phyloP scores from a whole-genome alignment of 306 rosid genomes.

The Oxytropis ochrocephala region DNA sequence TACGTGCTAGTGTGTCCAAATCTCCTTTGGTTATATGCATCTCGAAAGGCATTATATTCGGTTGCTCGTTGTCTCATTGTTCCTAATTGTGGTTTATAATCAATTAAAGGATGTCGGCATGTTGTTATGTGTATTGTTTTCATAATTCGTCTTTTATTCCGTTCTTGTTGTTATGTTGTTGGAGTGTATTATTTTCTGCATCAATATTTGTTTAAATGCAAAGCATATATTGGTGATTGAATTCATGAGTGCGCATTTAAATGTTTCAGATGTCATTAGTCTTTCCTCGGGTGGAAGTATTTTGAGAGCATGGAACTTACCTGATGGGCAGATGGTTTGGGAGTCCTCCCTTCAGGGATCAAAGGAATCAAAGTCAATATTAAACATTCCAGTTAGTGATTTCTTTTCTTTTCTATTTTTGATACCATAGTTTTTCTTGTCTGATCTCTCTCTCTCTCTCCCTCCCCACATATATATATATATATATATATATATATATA shows the following conservation, averaged over 20 bases:
- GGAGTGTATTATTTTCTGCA: background rate
- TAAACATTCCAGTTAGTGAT: conserved; percentile 62
- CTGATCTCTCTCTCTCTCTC: no score
- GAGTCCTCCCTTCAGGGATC: conserved; percentile 68
- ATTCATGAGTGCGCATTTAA: conserved; percentile 1
- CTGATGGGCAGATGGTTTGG: conserved; percentile 99
- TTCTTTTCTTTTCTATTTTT: background rate
- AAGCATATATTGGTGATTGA: background rate
- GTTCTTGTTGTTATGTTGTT: conserved; percentile 6
- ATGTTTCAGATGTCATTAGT: conserved; percentile 75
- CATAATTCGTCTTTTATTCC: conserved; percentile 1
- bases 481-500: no score
- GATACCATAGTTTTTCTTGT: background rate
- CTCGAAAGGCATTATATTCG: background rate
- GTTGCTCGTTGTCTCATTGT: background rate
- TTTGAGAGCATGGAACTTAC: conserved; percentile 96
- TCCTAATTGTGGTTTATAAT: background rate
- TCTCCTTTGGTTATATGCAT: background rate
- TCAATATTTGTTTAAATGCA: background rate
- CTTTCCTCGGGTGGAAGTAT: conserved; percentile 80
- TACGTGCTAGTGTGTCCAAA: background rate
- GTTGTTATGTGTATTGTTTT: background rate
- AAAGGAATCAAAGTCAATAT: conserved; percentile 54
- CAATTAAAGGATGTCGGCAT: conserved; percentile 8
- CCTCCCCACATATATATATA: background rate